phyloP scores from a whole-genome alignment of 352 stramenopile genomes.

The Ophiocytium majus region DNA sequence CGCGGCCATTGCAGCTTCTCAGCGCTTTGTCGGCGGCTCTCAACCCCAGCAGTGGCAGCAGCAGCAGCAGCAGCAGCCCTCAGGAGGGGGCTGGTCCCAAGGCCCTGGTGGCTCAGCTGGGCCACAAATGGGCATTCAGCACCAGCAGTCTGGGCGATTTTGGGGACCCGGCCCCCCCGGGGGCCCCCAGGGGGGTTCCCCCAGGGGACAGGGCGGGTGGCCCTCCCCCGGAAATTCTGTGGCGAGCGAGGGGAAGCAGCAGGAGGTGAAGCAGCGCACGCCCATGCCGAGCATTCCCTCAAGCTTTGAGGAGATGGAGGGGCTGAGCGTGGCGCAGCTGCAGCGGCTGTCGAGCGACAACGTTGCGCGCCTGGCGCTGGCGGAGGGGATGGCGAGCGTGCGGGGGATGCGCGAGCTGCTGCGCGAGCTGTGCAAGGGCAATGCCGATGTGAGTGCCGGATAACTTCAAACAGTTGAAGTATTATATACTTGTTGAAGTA shows the following conservation, averaged over 20 bases:
- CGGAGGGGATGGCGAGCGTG: background rate
- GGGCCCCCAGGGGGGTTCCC: no score
- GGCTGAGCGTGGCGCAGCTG: background rate
- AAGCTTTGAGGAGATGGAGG: background rate
- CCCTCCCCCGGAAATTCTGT: background rate
- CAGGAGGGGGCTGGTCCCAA: no score
- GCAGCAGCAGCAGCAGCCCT: no score
- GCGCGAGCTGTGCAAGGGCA: background rate
- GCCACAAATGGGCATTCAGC: no score
- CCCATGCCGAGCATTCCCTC: background rate
- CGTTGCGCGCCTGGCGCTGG: background rate
- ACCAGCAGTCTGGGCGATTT: no score
- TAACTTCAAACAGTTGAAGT: no score
- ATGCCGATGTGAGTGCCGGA: conserved; percentile 14
- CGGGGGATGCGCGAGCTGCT: background rate
- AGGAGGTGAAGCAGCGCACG: conserved; percentile 1
- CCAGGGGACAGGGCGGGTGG: no score
- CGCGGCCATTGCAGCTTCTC: no score
- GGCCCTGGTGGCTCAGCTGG: no score
- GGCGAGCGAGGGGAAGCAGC: background rate
- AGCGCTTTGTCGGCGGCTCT: no score
- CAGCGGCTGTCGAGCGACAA: background rate
- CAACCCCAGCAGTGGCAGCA: background rate
- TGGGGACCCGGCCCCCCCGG: no score
- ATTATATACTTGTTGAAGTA: no score